Conservation (phyloP, 345 rosid genomes). For the Citrus maxima region DNA sequence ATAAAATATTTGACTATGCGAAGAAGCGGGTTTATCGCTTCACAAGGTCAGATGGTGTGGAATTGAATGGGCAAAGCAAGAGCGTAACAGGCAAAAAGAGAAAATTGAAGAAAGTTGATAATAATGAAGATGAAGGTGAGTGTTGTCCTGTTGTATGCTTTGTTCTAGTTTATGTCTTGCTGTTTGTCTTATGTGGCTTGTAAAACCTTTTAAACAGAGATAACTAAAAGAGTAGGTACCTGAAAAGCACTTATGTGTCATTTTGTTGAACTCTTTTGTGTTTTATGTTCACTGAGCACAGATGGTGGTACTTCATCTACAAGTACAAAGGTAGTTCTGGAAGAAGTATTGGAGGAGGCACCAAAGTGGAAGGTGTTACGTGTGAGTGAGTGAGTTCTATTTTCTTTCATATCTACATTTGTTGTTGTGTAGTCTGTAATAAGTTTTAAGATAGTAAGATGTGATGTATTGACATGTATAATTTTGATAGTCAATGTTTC, state of each 20-base stretch:
- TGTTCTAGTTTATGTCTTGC: background rate
- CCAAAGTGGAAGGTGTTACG: constrained; percentile 99
- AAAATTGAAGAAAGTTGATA: constrained; percentile 38
- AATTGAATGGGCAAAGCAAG: constrained; percentile 39
- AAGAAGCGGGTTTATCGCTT: constrained; percentile 88
- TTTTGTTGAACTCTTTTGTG: constrained; percentile 8
- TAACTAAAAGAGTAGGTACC: background rate
- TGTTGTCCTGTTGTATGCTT: background rate
- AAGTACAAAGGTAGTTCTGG: constrained; percentile 41
- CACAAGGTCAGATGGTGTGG: constrained; percentile 45
- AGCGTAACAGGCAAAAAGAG: constrained; percentile 53
- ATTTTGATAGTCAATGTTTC: background rate
- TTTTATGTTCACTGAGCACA: constrained; percentile 28
- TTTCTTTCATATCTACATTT: constrained; percentile 28
- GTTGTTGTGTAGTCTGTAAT: background rate
- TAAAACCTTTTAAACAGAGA: background rate
- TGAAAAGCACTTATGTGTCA: background rate
- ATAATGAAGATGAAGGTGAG: constrained; percentile 41
- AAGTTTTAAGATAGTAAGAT: background rate
- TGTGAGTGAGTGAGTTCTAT: constrained; percentile 87
- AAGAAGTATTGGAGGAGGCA: constrained; percentile 82
- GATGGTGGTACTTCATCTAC: constrained; percentile 42
- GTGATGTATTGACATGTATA: constrained; percentile 1
- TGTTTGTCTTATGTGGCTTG: background rate
- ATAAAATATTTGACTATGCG: constrained; percentile 93